Evolutionary conservation across 441 rosid genomes (phyloP).

Genomic region (Codiaeum variegatum): DNA sequence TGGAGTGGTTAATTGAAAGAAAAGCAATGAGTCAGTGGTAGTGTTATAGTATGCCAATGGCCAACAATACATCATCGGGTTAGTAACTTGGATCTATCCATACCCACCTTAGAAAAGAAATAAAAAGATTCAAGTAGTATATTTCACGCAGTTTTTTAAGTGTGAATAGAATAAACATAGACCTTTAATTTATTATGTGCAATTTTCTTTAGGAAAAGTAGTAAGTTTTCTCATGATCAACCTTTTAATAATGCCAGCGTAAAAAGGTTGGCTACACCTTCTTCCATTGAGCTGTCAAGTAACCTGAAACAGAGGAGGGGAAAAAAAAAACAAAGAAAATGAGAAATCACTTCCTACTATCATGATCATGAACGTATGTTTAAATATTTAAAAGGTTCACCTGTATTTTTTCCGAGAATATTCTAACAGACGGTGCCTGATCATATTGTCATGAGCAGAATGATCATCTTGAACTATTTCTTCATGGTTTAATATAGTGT

Average conservation of each 20-base stretch:
- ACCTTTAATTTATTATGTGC: no score
- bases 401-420: background rate
- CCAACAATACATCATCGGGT: no score
- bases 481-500: background rate
- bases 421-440: background rate
- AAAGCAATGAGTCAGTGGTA: no score
- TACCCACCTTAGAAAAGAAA: no score
- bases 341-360: background rate
- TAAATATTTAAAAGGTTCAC: background rate
- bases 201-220: no score
- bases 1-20: no score
- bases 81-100: no score
- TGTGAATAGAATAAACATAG: no score
- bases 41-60: no score
- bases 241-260: background rate
- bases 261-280: background rate
- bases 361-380: background rate
- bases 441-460: background rate
- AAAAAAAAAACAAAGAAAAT: background rate
- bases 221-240: background rate
- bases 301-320: background rate
- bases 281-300: background rate
- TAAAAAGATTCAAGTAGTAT: no score
- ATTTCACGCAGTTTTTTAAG: no score
- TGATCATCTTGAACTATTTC: background rate